A percentile compares a stretch with the other conserved stretches of the same genome.
Conservation (phyloP, 169 alveolate species). For the Eimeria praecox region DNA sequence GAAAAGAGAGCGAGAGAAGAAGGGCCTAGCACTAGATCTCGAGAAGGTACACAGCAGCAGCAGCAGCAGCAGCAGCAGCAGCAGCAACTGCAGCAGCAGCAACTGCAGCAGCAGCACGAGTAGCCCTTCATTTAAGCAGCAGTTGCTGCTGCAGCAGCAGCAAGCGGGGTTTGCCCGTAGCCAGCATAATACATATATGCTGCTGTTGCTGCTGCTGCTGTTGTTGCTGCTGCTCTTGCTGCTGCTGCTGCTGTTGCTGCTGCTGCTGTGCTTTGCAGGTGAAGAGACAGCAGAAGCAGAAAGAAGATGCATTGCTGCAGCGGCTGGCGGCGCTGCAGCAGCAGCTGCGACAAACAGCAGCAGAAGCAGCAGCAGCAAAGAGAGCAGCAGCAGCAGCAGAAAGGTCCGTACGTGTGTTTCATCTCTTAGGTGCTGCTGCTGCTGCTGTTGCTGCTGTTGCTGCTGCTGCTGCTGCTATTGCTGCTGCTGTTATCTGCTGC, state of each 20-base stretch:
- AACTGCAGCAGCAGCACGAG: slow-evolving; percentile 7
- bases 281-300: not conserved
- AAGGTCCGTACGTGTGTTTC: not conserved
- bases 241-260: too few relatives aligned
- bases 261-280: too few relatives aligned
- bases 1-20: not conserved
- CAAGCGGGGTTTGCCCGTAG: not conserved
- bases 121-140: not conserved
- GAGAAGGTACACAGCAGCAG: slow-evolving; percentile 3
- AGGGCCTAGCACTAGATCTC: not conserved
- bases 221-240: too few relatives aligned
- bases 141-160: slow-evolving; percentile 29
- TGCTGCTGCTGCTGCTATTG: not conserved
- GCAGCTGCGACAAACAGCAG: not conserved
- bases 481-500: not conserved
- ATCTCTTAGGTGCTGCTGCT: not conserved
- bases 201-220: too few relatives aligned
- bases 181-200: too few relatives aligned
- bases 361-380: slow-evolving; percentile 3
- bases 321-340: slow-evolving; percentile 8
- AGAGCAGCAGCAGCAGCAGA: slow-evolving; percentile 19
- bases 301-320: not conserved
- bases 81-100: slow-evolving; percentile 4
- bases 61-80: slow-evolving; percentile 32
- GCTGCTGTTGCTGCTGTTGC: not conserved